Evolutionary conservation across 2,329 filamentous ascomycete species (phyloP).

Genomic region (Botrytis sinoallii): DNA sequence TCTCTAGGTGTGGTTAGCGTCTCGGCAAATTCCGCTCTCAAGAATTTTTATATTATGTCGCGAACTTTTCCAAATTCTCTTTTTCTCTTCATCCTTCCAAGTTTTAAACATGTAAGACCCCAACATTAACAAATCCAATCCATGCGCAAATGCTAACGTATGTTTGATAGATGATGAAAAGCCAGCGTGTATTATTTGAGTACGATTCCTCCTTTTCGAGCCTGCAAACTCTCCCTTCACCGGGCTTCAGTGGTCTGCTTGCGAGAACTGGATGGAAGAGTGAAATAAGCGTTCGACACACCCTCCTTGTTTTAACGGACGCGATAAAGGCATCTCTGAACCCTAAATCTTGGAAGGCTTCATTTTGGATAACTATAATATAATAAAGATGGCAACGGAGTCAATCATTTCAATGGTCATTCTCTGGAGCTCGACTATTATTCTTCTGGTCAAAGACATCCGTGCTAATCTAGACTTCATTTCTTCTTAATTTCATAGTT

Average conservation of each 20-base stretch:
- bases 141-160: slow-evolving; percentile 37
- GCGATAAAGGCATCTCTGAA: slow-evolving; percentile 98
- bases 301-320: slow-evolving; percentile 96
- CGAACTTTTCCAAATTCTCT: slow-evolving; percentile 37
- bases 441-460: neutral
- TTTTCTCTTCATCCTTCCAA: slow-evolving; percentile 88
- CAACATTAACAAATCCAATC: slow-evolving; percentile 19
- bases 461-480: neutral
- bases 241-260: slow-evolving; percentile 85
- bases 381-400: neutral
- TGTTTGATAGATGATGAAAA: slow-evolving; percentile 91
- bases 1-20: slow-evolving; percentile 30
- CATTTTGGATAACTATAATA: slow-evolving; percentile 9
- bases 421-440: neutral
- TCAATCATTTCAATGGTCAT: neutral
- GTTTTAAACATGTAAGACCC: slow-evolving; percentile 90
- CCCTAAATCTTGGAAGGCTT: slow-evolving; percentile 53
- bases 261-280: slow-evolving; percentile 63
- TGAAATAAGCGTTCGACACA: slow-evolving; percentile 99
- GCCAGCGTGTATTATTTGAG: slow-evolving; percentile 94
- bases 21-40: slow-evolving; percentile 21
- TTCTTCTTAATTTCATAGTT: neutral
- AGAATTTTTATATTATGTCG: slow-evolving; percentile 34
- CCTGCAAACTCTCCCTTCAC: slow-evolving; percentile 79
- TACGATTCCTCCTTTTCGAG: slow-evolving; percentile 61